Evolutionary conservation across 108 stramenopile genomes (phyloP).

Genomic region (Nannochloropsis gaditana): DNA sequence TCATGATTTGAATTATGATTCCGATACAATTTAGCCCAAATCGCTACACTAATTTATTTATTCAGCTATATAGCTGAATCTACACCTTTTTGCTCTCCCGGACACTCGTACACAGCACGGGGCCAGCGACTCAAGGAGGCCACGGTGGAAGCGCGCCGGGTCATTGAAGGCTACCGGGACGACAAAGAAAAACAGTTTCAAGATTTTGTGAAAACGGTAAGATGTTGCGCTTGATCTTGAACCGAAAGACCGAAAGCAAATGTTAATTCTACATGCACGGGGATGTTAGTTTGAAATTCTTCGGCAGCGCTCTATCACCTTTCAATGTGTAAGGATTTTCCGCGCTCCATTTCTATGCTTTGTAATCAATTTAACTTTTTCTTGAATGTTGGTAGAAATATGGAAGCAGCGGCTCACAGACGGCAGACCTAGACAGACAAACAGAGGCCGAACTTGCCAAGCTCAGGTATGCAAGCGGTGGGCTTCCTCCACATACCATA

Average conservation of each 20-base stretch:
- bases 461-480: background rate
- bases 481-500: background rate
- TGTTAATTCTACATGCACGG: too few relatives aligned
- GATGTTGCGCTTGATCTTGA: background rate
- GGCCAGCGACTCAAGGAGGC: constrained; percentile 16
- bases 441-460: constrained; percentile 13
- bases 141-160: constrained; percentile 9
- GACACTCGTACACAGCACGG: background rate
- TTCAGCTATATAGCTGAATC: too few relatives aligned
- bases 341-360: too few relatives aligned
- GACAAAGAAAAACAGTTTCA: constrained; percentile 13
- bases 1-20: too few relatives aligned
- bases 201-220: constrained; percentile 13
- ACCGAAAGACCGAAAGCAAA: too few relatives aligned
- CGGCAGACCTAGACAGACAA: constrained; percentile 3
- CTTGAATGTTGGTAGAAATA: background rate
- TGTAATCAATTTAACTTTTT: background rate
- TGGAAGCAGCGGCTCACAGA: background rate
- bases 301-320: background rate
- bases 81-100: too few relatives aligned
- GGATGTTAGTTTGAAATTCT: background rate
- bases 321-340: background rate
- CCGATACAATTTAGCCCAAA: too few relatives aligned
- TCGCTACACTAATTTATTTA: too few relatives aligned
- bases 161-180: background rate